phyloP scores from a whole-genome alignment of 2,329 filamentous ascomycete species.

The Aspergillus fructus region DNA sequence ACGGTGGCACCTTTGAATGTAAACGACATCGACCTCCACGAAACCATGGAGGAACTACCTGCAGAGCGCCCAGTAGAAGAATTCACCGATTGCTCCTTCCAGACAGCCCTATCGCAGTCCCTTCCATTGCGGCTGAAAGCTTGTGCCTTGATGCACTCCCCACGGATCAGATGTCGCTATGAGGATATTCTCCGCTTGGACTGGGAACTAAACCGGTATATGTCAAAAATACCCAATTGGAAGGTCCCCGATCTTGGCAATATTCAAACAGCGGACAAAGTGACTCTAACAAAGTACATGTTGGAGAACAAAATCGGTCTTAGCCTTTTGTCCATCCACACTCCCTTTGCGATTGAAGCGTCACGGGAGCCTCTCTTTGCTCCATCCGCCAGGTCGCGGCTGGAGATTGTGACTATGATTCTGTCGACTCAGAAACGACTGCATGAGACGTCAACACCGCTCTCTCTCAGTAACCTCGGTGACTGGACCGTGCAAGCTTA shows the following conservation, averaged over 20 bases:
- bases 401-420: constrained; percentile 39
- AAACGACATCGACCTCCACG: constrained; percentile 50
- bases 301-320: constrained; percentile 38
- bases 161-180: constrained; percentile 37
- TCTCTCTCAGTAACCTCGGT: constrained; percentile 35
- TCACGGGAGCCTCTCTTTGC: constrained; percentile 32
- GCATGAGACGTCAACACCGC: constrained; percentile 30
- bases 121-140: constrained; percentile 33
- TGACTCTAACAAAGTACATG: constrained; percentile 32
- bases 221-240: constrained; percentile 38
- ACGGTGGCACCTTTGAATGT: constrained; percentile 51
- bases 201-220: constrained; percentile 35
- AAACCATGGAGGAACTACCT: constrained; percentile 31
- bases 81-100: constrained; percentile 40
- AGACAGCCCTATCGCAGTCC: constrained; percentile 29
- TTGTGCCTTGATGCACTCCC: constrained; percentile 38
- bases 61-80: constrained; percentile 28
- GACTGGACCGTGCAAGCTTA: constrained; percentile 40
- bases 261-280: constrained; percentile 25
- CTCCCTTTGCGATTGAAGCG: constrained; percentile 39
- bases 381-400: constrained; percentile 34
- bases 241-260: constrained; percentile 18
- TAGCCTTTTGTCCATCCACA: constrained; percentile 39
- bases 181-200: constrained; percentile 43
- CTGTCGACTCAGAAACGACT: constrained; percentile 37